A percentile compares a stretch with the other conserved stretches of the same genome.
These are phyloP conservation scores for Falciphora oryzae DNA, from an alignment of 2,329 filamentous ascomycete species.

Conservation along the genomic window DNA sequence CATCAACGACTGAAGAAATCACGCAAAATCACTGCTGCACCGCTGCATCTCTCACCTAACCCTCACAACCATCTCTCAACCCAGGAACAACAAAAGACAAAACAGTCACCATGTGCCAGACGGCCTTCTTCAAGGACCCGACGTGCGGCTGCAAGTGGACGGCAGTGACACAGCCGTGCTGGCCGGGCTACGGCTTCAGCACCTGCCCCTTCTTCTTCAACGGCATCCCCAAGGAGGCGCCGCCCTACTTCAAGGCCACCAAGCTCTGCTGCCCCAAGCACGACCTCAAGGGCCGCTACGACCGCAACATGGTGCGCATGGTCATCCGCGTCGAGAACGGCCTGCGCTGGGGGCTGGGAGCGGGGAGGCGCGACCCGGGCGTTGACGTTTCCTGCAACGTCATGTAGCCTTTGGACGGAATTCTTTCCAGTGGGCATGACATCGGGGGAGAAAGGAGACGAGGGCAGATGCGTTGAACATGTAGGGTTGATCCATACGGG, in stretches of 20 bases:
- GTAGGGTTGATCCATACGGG: no score
- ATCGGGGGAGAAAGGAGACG: no score
- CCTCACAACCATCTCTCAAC: background rate
- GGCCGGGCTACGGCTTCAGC: constrained; percentile 43
- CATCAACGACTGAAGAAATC: no score
- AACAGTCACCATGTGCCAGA: constrained; percentile 37
- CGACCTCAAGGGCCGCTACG: constrained; percentile 34
- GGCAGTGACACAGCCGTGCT: constrained; percentile 40
- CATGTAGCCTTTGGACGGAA: background rate
- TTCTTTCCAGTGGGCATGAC: no score
- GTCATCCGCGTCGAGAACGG: constrained; percentile 37
- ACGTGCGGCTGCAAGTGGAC: constrained; percentile 49
- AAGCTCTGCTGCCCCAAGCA: constrained; percentile 37
- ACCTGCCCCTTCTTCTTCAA: constrained; percentile 39
- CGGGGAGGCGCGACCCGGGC: constrained; percentile 30
- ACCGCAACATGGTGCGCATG: constrained; percentile 42
- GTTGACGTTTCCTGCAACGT: constrained; percentile 28
- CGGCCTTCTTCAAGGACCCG: constrained; percentile 42
- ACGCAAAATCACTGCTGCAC: no score
- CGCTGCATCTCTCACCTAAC: background rate
- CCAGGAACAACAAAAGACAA: constrained; percentile 3
- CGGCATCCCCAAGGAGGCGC: constrained; percentile 30
- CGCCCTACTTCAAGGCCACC: constrained; percentile 24
- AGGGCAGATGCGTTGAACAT: no score
- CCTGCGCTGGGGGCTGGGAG: constrained; percentile 42